Percentiles rank a stretch among this genome's conserved stretches.
These are phyloP conservation scores for Zea luxurians DNA, from an alignment of 176 grass and related monocot genomes.

Conservation along the genomic window DNA sequence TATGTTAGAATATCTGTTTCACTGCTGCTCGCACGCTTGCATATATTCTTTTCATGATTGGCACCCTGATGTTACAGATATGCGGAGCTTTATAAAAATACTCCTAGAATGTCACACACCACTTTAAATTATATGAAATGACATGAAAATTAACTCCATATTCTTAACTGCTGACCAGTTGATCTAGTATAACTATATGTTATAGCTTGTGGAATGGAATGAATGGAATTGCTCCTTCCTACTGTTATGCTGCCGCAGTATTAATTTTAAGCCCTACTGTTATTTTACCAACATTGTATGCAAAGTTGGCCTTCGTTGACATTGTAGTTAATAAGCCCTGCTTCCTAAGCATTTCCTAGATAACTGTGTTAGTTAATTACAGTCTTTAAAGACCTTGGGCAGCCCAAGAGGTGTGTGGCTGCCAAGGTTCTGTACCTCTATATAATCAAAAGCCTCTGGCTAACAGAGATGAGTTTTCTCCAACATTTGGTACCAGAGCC, in stretches of 20 bases:
- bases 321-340: neutral
- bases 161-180: neutral
- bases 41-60: neutral
- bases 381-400: too few species aligned
- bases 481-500: too few species aligned
- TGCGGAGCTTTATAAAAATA: neutral
- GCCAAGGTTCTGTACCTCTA: too few species aligned
- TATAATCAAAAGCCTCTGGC: too few species aligned
- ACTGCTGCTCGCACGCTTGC: neutral
- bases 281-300: slow-evolving; percentile 15
- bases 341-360: too few species aligned
- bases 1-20: slow-evolving; percentile 15
- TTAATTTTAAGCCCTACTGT: neutral
- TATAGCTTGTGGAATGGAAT: slow-evolving; percentile 7
- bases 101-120: neutral
- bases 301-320: slow-evolving; percentile 10
- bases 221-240: neutral
- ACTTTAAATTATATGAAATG: neutral
- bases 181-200: slow-evolving; percentile 23
- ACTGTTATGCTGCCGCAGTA: slow-evolving; percentile 1
- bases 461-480: too few species aligned
- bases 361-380: too few species aligned
- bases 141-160: neutral
- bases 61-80: neutral
- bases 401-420: too few species aligned